Evolutionary conservation across 163 green algal species (phyloP).

Genomic region (Chlamydomonas reinhardtii): DNA sequence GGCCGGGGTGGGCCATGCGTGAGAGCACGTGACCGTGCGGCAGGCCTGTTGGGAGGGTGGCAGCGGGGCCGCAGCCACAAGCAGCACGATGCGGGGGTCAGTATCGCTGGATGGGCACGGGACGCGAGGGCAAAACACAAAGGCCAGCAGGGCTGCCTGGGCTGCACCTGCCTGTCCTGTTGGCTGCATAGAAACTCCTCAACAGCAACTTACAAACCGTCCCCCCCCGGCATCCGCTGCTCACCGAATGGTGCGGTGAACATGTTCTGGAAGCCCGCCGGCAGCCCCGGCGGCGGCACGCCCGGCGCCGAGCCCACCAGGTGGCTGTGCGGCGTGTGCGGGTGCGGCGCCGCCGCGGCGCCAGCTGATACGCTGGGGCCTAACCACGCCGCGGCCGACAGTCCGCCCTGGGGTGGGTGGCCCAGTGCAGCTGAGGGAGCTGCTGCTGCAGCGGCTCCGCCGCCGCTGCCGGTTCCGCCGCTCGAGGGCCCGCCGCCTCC

Average conservation of each 20-base stretch:
- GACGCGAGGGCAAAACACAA: too few relatives aligned
- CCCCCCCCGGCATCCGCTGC: too few relatives aligned
- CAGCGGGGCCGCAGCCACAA: too few relatives aligned
- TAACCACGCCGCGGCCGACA: too few relatives aligned
- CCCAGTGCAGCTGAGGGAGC: neutral
- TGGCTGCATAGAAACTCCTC: too few relatives aligned
- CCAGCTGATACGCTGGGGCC: neutral
- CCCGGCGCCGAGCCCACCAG: neutral
- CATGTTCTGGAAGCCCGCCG: slow-evolving; percentile 11
- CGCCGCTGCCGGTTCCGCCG: neutral
- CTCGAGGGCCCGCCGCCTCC: neutral
- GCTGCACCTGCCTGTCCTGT: too few relatives aligned
- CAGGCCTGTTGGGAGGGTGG: neutral
- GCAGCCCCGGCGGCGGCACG: neutral
- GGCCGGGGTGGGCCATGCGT: slow-evolving; percentile 15
- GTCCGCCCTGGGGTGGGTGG: neutral
- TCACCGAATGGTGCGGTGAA: slow-evolving; percentile 34
- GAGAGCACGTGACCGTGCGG: slow-evolving; percentile 19
- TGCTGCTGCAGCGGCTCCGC: neutral
- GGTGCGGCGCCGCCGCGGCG: neutral
- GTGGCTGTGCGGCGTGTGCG: neutral
- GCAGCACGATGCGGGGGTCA: too few relatives aligned
- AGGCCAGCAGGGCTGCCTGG: too few relatives aligned
- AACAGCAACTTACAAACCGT: too few relatives aligned
- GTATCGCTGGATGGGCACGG: too few relatives aligned